Base-by-base conservation (phyloP, 768 basidiomycete genomes). In the Hypholoma sublateritium region DNA sequence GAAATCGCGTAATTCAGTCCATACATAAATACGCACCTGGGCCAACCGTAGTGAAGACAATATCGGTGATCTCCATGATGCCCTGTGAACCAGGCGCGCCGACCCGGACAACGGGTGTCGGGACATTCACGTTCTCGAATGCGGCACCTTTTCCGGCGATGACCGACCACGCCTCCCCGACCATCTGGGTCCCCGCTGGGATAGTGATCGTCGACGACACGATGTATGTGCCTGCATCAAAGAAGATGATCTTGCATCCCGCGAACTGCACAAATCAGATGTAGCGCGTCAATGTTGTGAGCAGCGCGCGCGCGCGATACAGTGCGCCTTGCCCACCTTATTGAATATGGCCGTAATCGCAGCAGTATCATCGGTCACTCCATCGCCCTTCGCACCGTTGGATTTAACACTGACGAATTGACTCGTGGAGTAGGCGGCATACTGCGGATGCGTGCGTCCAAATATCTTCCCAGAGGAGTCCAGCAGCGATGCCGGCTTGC, bases 211-310 rank as follows among this genome's bases (percentile, higher is more conserved):
- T 84, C 0, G 74, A 74, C 1, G 80, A 79, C 13, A 85, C 79
- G 45, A 82, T 60, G 62, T 85, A 86, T 3, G 77, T 81, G 16
- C 84, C 84, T 11, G 87, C 87, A 62, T 93, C 91, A 63, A 92
- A 83, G 75, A 89, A 92, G 46, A 93, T 85, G 64, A 93, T 86
- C 69, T 88, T 90, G 74, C 85, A 85, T 4, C 85, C 84, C 24
- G 87, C 72, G 65, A 78, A 88, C 88, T 53, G 28, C 14, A 14
- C 12, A 53, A 35, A 32, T 32, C 28, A 32, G 28, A 32, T 32
- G 28, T 32, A 32, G 28, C 28, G 25, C 28, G 28, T 32, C 28
- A 32, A 32, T 32, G 9, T 32, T 32, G 2, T 32, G 28, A 7
- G 28, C 28, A 32, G 28, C 28, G 28, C 28, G 28, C 28, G 28